Evolutionary conservation across 2,329 filamentous ascomycete species (phyloP).

Genomic region (Microsporum ferrugineum): DNA sequence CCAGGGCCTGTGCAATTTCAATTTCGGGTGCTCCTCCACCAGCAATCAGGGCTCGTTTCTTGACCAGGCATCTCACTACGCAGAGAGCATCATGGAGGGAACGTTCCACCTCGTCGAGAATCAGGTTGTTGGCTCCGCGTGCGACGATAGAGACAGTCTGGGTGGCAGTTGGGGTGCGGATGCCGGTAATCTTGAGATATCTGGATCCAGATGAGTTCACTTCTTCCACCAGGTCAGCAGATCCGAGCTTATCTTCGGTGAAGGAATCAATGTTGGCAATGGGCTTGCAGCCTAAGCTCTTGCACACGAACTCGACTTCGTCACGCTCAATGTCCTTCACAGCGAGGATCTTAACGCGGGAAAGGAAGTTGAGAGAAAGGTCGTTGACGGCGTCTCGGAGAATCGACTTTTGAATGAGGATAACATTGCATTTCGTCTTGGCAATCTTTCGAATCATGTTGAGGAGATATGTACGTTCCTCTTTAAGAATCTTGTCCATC

Average conservation of each 20-base stretch:
- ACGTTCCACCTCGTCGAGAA: constrained; percentile 93
- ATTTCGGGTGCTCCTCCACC: constrained; percentile 95
- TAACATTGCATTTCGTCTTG: constrained; percentile 98
- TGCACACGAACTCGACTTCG: constrained; percentile 98
- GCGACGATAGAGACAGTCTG: constrained; percentile 90
- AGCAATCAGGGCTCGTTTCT: constrained; percentile 98
- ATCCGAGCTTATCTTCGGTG: constrained; percentile 93
- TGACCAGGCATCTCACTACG: constrained; percentile 91
- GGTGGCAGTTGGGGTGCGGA: constrained; percentile 58
- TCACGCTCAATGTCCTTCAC: constrained; percentile 98
- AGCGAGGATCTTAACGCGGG: constrained; percentile 88
- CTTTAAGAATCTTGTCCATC: constrained; percentile 99
- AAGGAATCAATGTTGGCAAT: constrained; percentile 98
- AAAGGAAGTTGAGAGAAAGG: constrained; percentile 89
- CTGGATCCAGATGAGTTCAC: constrained; percentile 74
- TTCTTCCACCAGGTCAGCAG: constrained; percentile 88
- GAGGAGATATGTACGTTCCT: constrained; percentile 92
- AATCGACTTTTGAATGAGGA: constrained; percentile 97
- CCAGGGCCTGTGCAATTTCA: constrained; percentile 80
- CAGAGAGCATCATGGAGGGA: constrained; percentile 95
- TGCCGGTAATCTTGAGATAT: constrained; percentile 89
- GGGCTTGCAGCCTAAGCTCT: constrained; percentile 96
- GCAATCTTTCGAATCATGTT: constrained; percentile 99
- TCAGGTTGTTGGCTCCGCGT: constrained; percentile 84
- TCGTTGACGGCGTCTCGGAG: constrained; percentile 96